Evolutionary conservation across 305 asterid genomes (phyloP), one percentile per base, ranked within the genome.

Genomic region (Nicotiana rustica): DNA sequence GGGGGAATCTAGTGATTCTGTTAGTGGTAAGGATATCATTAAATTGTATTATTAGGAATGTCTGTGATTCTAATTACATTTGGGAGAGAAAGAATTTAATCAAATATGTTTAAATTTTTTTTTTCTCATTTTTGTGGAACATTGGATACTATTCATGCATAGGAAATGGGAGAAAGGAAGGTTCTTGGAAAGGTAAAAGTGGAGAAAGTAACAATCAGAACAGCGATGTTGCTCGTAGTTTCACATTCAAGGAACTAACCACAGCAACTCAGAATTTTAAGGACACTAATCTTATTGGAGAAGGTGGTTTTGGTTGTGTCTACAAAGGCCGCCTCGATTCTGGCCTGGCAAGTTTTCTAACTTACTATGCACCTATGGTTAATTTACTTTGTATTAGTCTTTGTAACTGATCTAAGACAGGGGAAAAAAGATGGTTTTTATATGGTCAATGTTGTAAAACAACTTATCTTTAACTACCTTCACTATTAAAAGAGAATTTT

Each of bases 261-360:
- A 69, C 69, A 61, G 97, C 95, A 1, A 95, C 99, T 15, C 95
- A 92, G 86, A 91, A 92, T 81, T 95, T 95, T 31, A 84, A 89
- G 86, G 92, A 85, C 76, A 86, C 91, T 4, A 95, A 95, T 91
- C 88, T 93, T 91, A 89, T 95, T 5, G 99, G 99, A n/a, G 97
- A 91, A 84, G 99, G 98, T 6, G 99, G 99, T 10, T 95, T 92
- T 69, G 99, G 99, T 59, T 88, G 94, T 15, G 99, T 95, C 65
- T 95, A 88, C 47, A 93, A 87, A 82, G 99, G 93, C 83, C 90
- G 91, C 29, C 89, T 95, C 0, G 98, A 92, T 38, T 89, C 92
- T 69, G 91, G 92, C 86, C 75, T 62, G 93, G 98, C 83, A 87
- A 89, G 88, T 79, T 59, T 57, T 57, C 59, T 2, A 69, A 15